Base-by-base conservation (phyloP, 1,139 yeast species). In the Sugiyamaella xylanicola region DNA sequence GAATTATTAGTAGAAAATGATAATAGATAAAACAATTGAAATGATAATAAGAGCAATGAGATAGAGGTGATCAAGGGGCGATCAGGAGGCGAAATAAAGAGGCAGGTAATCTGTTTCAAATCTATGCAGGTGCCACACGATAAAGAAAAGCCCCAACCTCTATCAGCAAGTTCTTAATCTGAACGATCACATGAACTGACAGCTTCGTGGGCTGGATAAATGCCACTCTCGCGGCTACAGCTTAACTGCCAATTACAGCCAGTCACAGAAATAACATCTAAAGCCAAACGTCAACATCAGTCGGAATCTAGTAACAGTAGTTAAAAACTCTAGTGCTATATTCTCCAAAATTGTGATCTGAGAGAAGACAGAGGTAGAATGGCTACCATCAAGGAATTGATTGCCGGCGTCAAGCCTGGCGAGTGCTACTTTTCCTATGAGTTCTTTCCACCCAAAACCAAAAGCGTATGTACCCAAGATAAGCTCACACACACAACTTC, bases 391-490 rank as follows among this genome's bases (percentile, higher is more conserved):
- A 80, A 75, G 51, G 89, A 86, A 54, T 79, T 81, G 67, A 78
- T 88, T 56, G 69, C 72, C 29, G 68, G 74, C 3, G 73, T 85
- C 58, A 71, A 71, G 56, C 77, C 75, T 29, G 83, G 77, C 65
- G 85, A 77, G 65, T 80, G 81, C 58, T 88, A 85, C 69, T 82
- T 90, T 63, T 92, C 98, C 3, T 81, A 91, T 68, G 99, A 93
- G 75, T 93, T 93, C 72, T 93, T 95, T 74, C 99, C 99, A 8
- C 99, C 99, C 20, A 91, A 93, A 71, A 93, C 99, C 0, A 88
- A 86, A 68, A 78, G 85, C 13, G 79, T 75, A 71, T 61, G 72
- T 72, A 13, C n/a, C n/a, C n/a, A n/a, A n/a, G n/a, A n/a, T n/a
- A n/a, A n/a, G n/a, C n/a, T n/a, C n/a, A n/a, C n/a, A n/a, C n/a